These are phyloP conservation scores for Melianthus villosus DNA, from an alignment of 441 rosid species.

Conservation along the genomic window DNA sequence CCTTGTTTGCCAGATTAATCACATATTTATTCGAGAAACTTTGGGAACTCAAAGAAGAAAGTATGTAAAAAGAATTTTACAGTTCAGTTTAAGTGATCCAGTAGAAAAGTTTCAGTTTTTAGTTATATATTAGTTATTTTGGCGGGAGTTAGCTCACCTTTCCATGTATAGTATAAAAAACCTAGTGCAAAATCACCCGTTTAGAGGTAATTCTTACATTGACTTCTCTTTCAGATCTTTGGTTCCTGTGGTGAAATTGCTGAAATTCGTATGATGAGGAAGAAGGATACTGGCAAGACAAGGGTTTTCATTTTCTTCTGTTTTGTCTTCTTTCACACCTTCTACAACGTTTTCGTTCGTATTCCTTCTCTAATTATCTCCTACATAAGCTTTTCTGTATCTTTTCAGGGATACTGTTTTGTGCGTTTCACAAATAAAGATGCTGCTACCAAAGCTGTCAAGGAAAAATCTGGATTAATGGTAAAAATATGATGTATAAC, in stretches of 20 bases:
- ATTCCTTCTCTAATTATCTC: not conserved
- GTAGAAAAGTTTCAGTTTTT: no score
- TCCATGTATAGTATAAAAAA: no score
- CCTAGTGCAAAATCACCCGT: no score
- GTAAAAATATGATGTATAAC: slow-evolving; percentile 1
- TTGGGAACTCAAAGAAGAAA: no score
- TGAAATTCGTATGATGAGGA: slow-evolving; percentile 3
- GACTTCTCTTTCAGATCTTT: slow-evolving; percentile 1
- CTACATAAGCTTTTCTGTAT: not conserved
- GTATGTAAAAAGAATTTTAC: no score
- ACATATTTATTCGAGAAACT: no score
- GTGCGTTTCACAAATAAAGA: slow-evolving; percentile 7
- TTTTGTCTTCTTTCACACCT: not conserved
- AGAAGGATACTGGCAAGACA: slow-evolving; percentile 4
- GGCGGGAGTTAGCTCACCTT: no score
- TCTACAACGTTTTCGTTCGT: not conserved
- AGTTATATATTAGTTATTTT: no score
- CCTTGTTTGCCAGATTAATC: no score
- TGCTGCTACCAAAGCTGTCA: slow-evolving; percentile 4
- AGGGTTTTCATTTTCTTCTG: not conserved
- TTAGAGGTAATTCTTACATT: not conserved
- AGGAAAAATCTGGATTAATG: slow-evolving; percentile 5
- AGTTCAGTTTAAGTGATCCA: no score
- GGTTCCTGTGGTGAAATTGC: slow-evolving; percentile 3
- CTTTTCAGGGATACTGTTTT: slow-evolving; percentile 4